Evolutionary conservation across 1,284 basidiomycete species (phyloP).

Genomic region (Volvariella surrecta): DNA sequence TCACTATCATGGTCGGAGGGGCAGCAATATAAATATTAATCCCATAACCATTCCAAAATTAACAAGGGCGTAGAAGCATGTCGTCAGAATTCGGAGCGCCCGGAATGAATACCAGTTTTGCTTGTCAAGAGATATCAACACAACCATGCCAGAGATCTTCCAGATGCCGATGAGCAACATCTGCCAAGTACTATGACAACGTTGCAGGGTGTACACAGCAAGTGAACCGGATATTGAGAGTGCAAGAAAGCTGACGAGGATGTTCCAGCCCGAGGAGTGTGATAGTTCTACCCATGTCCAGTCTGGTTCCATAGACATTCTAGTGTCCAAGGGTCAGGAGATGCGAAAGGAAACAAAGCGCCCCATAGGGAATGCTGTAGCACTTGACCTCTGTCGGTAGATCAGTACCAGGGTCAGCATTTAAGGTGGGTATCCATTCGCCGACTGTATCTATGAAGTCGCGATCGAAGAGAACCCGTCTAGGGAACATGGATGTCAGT

Average conservation of each 20-base stretch:
- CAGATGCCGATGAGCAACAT: neutral
- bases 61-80: too few relatives aligned
- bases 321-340: neutral
- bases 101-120: neutral
- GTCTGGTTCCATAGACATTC: neutral
- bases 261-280: too few relatives aligned
- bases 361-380: constrained; percentile 1
- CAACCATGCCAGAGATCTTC: constrained; percentile 1
- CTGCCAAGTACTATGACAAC: neutral
- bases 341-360: neutral
- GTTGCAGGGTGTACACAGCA: neutral
- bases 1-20: too few relatives aligned
- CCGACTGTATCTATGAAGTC: neutral
- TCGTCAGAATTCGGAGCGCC: too few relatives aligned
- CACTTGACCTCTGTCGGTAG: neutral
- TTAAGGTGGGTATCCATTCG: neutral
- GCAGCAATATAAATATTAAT: too few relatives aligned
- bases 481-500: too few relatives aligned
- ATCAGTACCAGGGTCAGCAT: neutral
- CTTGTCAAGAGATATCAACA: neutral
- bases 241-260: neutral
- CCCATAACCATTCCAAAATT: too few relatives aligned
- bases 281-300: neutral
- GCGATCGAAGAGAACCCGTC: too few relatives aligned
- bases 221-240: neutral